These are phyloP conservation scores for Lachancea meyersii DNA, from an alignment of 805 yeast genomes.

Conservation along the genomic window DNA sequence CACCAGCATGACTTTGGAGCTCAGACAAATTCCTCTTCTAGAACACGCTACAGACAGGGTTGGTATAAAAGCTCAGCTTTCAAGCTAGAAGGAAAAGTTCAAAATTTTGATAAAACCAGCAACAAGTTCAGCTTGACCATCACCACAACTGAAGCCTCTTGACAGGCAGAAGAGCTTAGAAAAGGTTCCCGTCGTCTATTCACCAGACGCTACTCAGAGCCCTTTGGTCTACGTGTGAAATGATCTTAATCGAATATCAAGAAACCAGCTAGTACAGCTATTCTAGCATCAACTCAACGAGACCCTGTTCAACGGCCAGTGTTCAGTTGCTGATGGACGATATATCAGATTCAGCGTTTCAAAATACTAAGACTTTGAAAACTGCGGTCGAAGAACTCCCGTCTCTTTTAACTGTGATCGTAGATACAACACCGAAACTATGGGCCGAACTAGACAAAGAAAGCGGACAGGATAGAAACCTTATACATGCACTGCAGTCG, in stretches of 20 bases:
- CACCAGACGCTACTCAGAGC: no score
- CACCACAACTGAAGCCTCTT: background rate
- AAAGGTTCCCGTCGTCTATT: background rate
- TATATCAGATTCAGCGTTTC: slow-evolving; percentile 33
- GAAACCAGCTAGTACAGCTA: background rate
- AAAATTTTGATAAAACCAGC: no score
- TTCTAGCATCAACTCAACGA: background rate
- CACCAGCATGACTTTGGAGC: no score
- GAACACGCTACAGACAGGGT: no score
- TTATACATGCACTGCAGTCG: slow-evolving; percentile 57
- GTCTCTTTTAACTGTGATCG: slow-evolving; percentile 66
- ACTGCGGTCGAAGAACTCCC: slow-evolving; percentile 55
- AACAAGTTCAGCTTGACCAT: background rate
- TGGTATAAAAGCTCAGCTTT: no score
- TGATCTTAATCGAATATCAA: background rate
- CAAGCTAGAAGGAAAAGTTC: no score
- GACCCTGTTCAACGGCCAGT: background rate
- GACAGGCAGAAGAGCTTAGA: no score
- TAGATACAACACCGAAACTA: slow-evolving; percentile 65
- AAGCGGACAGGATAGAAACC: slow-evolving; percentile 33
- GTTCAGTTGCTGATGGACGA: slow-evolving; percentile 26
- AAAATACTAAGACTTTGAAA: slow-evolving; percentile 20
- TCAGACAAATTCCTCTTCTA: no score
- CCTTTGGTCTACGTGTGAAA: background rate
- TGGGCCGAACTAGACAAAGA: slow-evolving; percentile 36